phyloP scores from a whole-genome alignment of 2,329 filamentous ascomycete genomes.

The Cladosporium sp. region DNA sequence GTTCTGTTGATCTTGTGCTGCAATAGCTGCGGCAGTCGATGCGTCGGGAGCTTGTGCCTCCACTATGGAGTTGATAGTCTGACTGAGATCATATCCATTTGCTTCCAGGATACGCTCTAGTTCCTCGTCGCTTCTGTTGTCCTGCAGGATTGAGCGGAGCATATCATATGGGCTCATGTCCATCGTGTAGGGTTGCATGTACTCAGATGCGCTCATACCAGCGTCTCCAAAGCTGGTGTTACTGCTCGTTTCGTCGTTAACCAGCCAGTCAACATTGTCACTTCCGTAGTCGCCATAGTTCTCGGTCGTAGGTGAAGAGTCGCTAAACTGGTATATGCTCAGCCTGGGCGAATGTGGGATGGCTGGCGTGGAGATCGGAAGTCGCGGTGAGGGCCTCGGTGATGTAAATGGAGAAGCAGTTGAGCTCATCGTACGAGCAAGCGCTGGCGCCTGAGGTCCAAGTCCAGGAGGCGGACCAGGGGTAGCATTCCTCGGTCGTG shows the following conservation, averaged over 20 bases:
- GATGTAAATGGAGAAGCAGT: conserved; percentile 89
- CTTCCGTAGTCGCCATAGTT: conserved; percentile 87
- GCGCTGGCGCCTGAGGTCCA: conserved; percentile 64
- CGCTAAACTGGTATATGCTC: conserved; percentile 93
- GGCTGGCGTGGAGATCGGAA: conserved; percentile 81
- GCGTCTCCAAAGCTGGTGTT: conserved; percentile 73
- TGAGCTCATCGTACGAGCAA: conserved; percentile 70
- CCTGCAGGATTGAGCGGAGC: conserved; percentile 87
- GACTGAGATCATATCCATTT: conserved; percentile 89
- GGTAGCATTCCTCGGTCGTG: conserved; percentile 69
- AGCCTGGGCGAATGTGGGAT: conserved; percentile 92
- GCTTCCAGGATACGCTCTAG: conserved; percentile 85
- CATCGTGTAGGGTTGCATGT: conserved; percentile 61
- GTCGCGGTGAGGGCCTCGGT: conserved; percentile 83
- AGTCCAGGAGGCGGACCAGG: conserved; percentile 83
- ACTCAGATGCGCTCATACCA: conserved; percentile 77
- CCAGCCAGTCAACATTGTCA: conserved; percentile 95
- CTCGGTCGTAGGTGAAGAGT: conserved; percentile 74
- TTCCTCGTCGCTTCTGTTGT: conserved; percentile 85
- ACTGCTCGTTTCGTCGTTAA: conserved; percentile 75
- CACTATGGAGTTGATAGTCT: conserved; percentile 86
- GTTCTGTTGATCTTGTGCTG: conserved; percentile 49
- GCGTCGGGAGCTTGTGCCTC: conserved; percentile 59
- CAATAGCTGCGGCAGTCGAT: conserved; percentile 21
- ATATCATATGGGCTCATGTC: conserved; percentile 99